Evolutionary conservation across 2,329 filamentous ascomycete genomes (phyloP).

Genomic region (Fusarium luffae): DNA sequence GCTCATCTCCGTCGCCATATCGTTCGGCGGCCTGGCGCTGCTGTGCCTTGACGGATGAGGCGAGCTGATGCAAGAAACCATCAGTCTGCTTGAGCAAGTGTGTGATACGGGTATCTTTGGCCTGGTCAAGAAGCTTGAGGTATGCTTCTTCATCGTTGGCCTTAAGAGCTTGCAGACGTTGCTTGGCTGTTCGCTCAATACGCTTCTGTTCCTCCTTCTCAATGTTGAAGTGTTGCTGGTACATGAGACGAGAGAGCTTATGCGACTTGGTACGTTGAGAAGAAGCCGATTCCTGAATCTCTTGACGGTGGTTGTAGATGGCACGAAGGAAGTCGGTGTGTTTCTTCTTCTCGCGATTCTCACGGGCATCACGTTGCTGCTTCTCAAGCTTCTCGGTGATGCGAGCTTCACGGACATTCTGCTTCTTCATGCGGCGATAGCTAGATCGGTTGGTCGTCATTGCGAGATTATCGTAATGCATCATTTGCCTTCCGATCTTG

Average conservation of each 20-base stretch:
- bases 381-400: conserved; percentile 99
- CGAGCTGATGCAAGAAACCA: conserved; percentile 95
- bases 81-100: conserved; percentile 97
- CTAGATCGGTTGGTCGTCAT: conserved; percentile 95
- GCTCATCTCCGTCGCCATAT: conserved; percentile 73
- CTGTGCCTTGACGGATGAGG: conserved; percentile 92
- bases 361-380: conserved; percentile 94
- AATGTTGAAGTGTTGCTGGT: conserved; percentile 90
- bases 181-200: conserved; percentile 96
- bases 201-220: conserved; percentile 99
- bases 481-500: conserved; percentile 89
- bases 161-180: conserved; percentile 98
- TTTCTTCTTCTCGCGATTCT: conserved; percentile 97
- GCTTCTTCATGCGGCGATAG: conserved; percentile 97
- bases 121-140: conserved; percentile 95
- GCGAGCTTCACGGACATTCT: conserved; percentile 91
- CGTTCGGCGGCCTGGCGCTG: conserved; percentile 84
- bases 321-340: conserved; percentile 91
- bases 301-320: conserved; percentile 82
- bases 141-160: conserved; percentile 99
- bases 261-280: conserved; percentile 79
- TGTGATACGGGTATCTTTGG: conserved; percentile 99
- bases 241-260: conserved; percentile 91
- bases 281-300: conserved; percentile 75
- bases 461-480: conserved; percentile 93